phyloP scores from a whole-genome alignment of 345 rosid species.

The Eutrema japonicum region DNA sequence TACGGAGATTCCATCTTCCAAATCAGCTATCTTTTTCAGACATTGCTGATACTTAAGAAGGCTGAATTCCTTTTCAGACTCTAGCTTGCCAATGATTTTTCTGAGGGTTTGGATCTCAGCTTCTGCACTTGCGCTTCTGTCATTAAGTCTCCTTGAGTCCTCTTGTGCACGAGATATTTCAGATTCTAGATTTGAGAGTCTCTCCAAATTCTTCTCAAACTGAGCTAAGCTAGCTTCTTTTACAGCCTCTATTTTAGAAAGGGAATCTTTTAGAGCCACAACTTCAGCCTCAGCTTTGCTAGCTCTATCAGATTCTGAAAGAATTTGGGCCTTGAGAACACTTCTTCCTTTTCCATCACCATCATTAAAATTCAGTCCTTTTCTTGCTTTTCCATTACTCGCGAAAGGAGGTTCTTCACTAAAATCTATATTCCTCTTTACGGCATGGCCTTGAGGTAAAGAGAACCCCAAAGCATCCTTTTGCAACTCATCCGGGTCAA shows the following conservation, averaged over 20 bases:
- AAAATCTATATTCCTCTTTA: constrained; percentile 55
- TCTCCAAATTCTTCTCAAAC: constrained; percentile 71
- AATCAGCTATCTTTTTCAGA: constrained; percentile 61
- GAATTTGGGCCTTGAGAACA: constrained; percentile 56
- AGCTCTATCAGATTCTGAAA: constrained; percentile 66
- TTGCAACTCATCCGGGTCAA: constrained; percentile 57
- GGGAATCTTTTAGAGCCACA: constrained; percentile 61
- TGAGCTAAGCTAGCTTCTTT: constrained; percentile 73
- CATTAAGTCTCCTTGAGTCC: constrained; percentile 60
- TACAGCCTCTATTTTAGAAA: constrained; percentile 78
- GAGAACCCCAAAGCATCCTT: constrained; percentile 62
- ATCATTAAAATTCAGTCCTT: constrained; percentile 72
- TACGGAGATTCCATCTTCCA: constrained; percentile 58
- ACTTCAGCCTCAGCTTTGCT: constrained; percentile 76
- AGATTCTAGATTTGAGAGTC: constrained; percentile 68
- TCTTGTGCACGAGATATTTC: constrained; percentile 66
- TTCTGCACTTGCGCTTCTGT: constrained; percentile 72
- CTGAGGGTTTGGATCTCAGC: constrained; percentile 70
- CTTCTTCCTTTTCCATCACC: constrained; percentile 53
- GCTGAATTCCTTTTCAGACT: constrained; percentile 67
- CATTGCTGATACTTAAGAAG: constrained; percentile 68
- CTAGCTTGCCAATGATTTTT: constrained; percentile 57
- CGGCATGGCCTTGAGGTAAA: constrained; percentile 37
- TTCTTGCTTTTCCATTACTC: constrained; percentile 64
- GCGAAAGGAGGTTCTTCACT: constrained; percentile 55